Percentiles rank a stretch among this genome's conserved stretches.
Conservation (phyloP, 2,329 filamentous ascomycete genomes). For the Thielaviopsis populi region DNA sequence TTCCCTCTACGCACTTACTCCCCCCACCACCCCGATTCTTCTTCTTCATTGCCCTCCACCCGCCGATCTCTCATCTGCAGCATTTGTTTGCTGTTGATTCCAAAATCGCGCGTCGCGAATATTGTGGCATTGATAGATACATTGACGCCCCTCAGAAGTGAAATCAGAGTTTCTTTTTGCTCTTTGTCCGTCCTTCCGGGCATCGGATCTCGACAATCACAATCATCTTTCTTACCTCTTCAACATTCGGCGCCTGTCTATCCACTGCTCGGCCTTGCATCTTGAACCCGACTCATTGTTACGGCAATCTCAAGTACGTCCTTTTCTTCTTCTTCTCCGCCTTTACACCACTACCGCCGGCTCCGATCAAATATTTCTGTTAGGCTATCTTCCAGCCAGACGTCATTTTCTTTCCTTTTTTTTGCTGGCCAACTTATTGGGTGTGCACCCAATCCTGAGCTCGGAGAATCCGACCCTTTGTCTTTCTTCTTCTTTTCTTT, state of each 20-base stretch:
- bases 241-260: not conserved
- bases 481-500: not conserved
- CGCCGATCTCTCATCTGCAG: not conserved
- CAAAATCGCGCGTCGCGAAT: too few species aligned
- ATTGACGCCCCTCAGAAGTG: too few species aligned
- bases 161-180: too few species aligned
- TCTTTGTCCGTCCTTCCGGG: too few species aligned
- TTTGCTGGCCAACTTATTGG: not conserved
- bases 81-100: too few species aligned
- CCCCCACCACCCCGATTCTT: not conserved
- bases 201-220: too few species aligned
- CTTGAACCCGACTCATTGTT: not conserved
- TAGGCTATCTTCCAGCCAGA: not conserved
- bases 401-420: not conserved
- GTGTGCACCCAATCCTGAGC: not conserved
- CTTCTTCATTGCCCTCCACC: not conserved
- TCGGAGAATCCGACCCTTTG: not conserved
- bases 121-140: too few species aligned
- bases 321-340: not conserved
- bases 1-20: not conserved
- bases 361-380: slow-evolving; percentile 2
- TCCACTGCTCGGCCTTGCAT: not conserved
- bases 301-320: not conserved
- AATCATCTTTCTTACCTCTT: not conserved
- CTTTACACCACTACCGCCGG: not conserved